Conservation (phyloP, 2,329 filamentous ascomycete genomes). For the Hypoxylon sp. region DNA sequence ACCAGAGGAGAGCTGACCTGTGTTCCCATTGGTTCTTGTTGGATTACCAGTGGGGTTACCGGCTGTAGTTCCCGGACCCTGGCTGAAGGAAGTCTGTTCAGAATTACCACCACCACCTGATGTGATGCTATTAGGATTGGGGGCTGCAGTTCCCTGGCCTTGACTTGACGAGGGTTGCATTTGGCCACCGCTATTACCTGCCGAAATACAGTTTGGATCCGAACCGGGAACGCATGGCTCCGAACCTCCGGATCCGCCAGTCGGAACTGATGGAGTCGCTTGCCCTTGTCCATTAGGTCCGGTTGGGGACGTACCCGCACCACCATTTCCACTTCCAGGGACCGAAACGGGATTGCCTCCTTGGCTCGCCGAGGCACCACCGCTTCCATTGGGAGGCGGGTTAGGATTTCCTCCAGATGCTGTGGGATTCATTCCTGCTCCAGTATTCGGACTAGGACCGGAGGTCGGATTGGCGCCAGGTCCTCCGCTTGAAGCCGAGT, state of each 20-base stretch:
- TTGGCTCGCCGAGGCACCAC: constrained; percentile 1
- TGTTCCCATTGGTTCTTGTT: constrained; percentile 1
- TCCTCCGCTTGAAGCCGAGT: constrained; percentile 20
- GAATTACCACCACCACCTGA: not conserved
- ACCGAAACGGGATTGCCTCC: constrained; percentile 7
- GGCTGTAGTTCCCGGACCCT: constrained; percentile 5
- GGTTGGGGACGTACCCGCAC: constrained; percentile 22
- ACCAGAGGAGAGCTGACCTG: not conserved
- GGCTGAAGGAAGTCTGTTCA: not conserved
- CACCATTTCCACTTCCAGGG: constrained; percentile 16
- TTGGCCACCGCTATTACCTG: constrained; percentile 21
- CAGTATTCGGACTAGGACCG: not conserved
- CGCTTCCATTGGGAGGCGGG: constrained; percentile 1
- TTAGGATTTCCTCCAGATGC: too few relatives aligned
- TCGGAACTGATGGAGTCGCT: not conserved
- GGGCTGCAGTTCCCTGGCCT: constrained; percentile 22
- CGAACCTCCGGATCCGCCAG: constrained; percentile 17
- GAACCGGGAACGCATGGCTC: constrained; percentile 29
- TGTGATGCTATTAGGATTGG: constrained; percentile 11
- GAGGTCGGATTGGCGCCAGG: not conserved
- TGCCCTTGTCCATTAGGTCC: constrained; percentile 3
- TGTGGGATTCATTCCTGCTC: not conserved
- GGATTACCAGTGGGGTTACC: constrained; percentile 7
- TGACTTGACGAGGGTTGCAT: constrained; percentile 14
- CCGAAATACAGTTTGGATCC: constrained; percentile 30